Evolutionary conservation across 495 filamentous ascomycete genomes (phyloP).

Genomic region (Penicillium lagena): DNA sequence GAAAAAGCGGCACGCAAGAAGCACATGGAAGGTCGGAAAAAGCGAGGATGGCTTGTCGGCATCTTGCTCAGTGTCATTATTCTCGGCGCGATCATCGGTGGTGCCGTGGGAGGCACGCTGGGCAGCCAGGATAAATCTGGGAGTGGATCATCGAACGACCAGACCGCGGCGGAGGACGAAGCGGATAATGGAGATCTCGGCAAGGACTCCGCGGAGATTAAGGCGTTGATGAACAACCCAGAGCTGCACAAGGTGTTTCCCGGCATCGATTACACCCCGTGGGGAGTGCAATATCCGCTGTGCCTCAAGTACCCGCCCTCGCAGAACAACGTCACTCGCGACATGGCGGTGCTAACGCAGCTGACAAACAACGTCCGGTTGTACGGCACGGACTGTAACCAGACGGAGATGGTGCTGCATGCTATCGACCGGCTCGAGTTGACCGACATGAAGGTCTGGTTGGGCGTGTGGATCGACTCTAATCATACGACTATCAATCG

Average conservation of each 20-base stretch:
- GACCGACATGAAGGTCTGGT: constrained; percentile 82
- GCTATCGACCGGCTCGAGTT: constrained; percentile 69
- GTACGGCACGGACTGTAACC: constrained; percentile 97
- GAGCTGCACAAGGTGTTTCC: constrained; percentile 90
- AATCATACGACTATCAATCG: constrained; percentile 80
- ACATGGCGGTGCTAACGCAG: constrained; percentile 86
- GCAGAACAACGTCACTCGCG: constrained; percentile 91
- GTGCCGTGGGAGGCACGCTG: constrained; percentile 68
- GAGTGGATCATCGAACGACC: constrained; percentile 3
- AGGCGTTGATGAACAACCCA: constrained; percentile 70
- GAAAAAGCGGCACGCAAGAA: constrained; percentile 41
- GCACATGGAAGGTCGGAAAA: constrained; percentile 57
- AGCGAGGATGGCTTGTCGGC: constrained; percentile 63
- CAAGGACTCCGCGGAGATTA: constrained; percentile 72
- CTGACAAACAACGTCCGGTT: constrained; percentile 84
- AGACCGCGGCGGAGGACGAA: constrained; percentile 37
- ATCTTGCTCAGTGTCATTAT: constrained; percentile 55
- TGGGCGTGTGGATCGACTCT: constrained; percentile 87
- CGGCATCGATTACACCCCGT: constrained; percentile 94
- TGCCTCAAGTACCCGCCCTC: constrained; percentile 72
- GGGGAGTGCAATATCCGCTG: constrained; percentile 83
- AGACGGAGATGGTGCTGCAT: constrained; percentile 89
- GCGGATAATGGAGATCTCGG: constrained; percentile 59
- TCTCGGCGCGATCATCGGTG: constrained; percentile 68
- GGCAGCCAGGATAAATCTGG: constrained; percentile 33